Evolutionary conservation across 352 stramenopile genomes (phyloP).

Genomic region (Elongisporangium anandrum): DNA sequence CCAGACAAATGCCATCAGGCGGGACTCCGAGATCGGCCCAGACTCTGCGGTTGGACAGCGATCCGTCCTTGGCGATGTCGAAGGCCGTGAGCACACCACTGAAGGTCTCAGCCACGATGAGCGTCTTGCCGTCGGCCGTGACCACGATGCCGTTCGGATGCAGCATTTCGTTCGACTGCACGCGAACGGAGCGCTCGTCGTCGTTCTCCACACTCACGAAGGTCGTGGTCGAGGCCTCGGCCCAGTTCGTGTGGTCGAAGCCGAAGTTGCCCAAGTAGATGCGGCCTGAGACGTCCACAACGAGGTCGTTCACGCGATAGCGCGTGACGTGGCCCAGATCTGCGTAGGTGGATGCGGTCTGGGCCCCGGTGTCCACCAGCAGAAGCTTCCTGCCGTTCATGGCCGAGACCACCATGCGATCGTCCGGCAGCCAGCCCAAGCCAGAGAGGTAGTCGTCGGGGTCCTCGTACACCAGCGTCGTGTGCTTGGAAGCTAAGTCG

Average conservation of each 20-base stretch:
- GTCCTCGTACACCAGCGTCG: constrained; percentile 34
- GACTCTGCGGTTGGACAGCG: constrained; percentile 39
- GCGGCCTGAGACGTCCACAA: constrained; percentile 31
- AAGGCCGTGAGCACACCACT: constrained; percentile 41
- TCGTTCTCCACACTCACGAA: constrained; percentile 47
- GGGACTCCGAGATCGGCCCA: constrained; percentile 48
- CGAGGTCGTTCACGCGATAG: constrained; percentile 52
- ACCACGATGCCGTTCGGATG: constrained; percentile 60
- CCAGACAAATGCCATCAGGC: constrained; percentile 50
- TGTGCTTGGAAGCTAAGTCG: constrained; percentile 27
- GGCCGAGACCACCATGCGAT: constrained; percentile 23
- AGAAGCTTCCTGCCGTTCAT: constrained; percentile 40
- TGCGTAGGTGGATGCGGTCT: constrained; percentile 32
- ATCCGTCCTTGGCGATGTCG: constrained; percentile 35
- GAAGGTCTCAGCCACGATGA: constrained; percentile 60
- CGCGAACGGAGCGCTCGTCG: constrained; percentile 27
- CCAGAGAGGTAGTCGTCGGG: constrained; percentile 45
- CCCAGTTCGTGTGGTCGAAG: constrained; percentile 36
- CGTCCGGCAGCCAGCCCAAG: constrained; percentile 56
- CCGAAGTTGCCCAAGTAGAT: constrained; percentile 65
- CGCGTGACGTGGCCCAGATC: constrained; percentile 42
- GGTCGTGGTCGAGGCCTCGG: constrained; percentile 35
- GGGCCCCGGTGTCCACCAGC: constrained; percentile 18
- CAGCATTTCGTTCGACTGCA: constrained; percentile 49
- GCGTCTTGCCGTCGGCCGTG: constrained; percentile 57